Conservation (phyloP, 768 basidiomycete species). For the Suillus paluster region DNA sequence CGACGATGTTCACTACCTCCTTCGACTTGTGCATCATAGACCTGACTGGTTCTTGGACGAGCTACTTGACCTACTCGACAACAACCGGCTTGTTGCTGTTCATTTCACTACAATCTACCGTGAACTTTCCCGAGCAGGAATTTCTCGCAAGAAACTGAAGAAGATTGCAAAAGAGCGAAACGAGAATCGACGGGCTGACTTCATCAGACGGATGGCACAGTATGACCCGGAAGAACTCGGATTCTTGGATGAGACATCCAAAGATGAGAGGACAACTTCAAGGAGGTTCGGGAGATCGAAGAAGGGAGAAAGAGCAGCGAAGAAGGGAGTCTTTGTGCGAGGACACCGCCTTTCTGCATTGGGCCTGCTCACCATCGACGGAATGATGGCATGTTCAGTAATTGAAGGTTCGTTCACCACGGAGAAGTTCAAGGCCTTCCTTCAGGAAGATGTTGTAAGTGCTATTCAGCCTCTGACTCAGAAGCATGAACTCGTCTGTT, state of each 20-base stretch:
- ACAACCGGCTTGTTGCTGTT: slow-evolving; percentile 32
- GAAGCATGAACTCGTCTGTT: no score
- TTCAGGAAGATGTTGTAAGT: no score
- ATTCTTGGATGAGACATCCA: slow-evolving; percentile 41
- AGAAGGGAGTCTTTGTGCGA: no score
- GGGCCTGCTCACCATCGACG: no score
- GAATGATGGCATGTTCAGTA: no score
- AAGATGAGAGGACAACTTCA: slow-evolving; percentile 32
- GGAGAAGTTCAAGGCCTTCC: slow-evolving; percentile 26
- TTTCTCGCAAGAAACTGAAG: slow-evolving; percentile 37
- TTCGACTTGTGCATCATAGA: slow-evolving; percentile 21
- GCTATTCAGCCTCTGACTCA: no score
- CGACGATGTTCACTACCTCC: slow-evolving; percentile 29
- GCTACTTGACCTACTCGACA: slow-evolving; percentile 17
- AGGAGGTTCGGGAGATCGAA: no score
- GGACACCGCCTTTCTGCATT: no score
- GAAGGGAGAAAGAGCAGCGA: no score
- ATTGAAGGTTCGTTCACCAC: no score
- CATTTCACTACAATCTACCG: slow-evolving; percentile 38
- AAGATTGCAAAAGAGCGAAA: slow-evolving; percentile 38
- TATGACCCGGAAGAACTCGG: slow-evolving; percentile 39
- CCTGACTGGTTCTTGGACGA: slow-evolving; percentile 42
- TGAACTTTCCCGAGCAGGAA: slow-evolving; percentile 29
- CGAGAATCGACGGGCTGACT: slow-evolving; percentile 27
- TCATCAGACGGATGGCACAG: slow-evolving; percentile 28